Percentiles rank a stretch among this genome's conserved stretches.
Conservation (phyloP, 192 early-diverging fungal species). For the Backusella sp. region DNA sequence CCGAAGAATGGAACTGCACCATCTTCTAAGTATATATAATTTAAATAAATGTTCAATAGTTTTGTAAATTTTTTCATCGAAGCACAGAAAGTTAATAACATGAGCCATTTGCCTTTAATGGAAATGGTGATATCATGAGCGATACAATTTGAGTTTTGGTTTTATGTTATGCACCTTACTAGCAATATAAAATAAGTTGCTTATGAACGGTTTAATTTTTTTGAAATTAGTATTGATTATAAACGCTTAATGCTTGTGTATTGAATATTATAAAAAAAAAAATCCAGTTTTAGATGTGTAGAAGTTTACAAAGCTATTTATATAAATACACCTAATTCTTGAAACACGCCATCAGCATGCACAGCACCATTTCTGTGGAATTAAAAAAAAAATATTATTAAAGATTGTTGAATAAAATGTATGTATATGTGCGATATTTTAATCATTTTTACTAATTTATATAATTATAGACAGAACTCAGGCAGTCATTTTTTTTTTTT, state of each 20-base stretch:
- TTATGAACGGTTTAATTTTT: not conserved
- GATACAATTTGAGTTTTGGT: not conserved
- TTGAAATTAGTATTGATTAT: not conserved
- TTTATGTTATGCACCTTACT: not conserved
- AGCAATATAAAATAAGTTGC: not conserved
- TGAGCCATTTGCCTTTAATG: not conserved
- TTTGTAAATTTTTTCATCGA: not conserved
- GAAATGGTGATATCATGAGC: not conserved
- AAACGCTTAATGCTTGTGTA: not conserved
- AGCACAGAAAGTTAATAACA: not conserved
- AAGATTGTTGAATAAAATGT: not conserved
- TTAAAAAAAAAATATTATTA: not conserved
- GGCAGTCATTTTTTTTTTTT: not conserved
- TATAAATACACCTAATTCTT: not conserved
- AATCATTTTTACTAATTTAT: not conserved
- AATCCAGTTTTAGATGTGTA: not conserved
- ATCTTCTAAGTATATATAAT: slow-evolving; percentile 25
- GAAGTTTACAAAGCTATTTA: not conserved
- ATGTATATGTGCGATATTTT: not conserved
- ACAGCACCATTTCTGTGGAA: not conserved
- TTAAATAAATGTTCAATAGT: not conserved
- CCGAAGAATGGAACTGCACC: slow-evolving; percentile 24
- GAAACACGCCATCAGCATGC: not conserved
- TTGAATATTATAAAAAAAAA: not conserved
- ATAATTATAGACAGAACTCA: not conserved